Percentiles rank a stretch among this genome's conserved stretches.
phyloP scores from a whole-genome alignment of 331 rosid species.

The Malus hybrid region DNA sequence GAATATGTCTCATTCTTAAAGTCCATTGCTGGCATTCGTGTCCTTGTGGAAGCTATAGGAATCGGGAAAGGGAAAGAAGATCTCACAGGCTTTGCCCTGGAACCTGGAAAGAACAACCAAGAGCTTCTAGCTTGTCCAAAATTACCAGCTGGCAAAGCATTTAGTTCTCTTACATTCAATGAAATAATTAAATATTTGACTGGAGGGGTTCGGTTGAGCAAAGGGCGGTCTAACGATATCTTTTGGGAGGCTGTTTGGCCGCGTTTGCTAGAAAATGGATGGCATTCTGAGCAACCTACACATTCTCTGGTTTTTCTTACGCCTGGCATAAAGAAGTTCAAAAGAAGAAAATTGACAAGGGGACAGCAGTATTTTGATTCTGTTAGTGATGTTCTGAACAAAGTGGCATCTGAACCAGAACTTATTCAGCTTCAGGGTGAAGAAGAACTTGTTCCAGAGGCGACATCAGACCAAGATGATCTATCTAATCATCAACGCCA shows the following conservation, averaged over 20 bases:
- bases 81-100: conserved; percentile 46
- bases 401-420: conserved; percentile 65
- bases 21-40: conserved; percentile 43
- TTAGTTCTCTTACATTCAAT: conserved; percentile 51
- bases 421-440: conserved; percentile 62
- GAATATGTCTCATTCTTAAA: conserved; percentile 55
- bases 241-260: conserved; percentile 98
- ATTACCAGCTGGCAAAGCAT: conserved; percentile 38
- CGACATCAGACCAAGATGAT: conserved; percentile 37
- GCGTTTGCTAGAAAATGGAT: conserved; percentile 75
- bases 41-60: conserved; percentile 64
- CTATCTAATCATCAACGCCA: conserved; percentile 32
- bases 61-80: conserved; percentile 65
- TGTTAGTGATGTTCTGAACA: conserved; percentile 65
- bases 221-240: conserved; percentile 52
- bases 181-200: conserved; percentile 58
- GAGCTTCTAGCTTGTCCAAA: conserved; percentile 22
- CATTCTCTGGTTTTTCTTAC: conserved; percentile 55
- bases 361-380: conserved; percentile 73
- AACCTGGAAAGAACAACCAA: conserved; percentile 43
- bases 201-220: conserved; percentile 57
- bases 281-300: conserved; percentile 82
- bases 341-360: conserved; percentile 57
- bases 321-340: conserved; percentile 74
- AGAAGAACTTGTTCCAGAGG: conserved; percentile 35